These are phyloP conservation scores for Tylopilus felleus DNA, from an alignment of 768 basidiomycete genomes.

Conservation along the genomic window DNA sequence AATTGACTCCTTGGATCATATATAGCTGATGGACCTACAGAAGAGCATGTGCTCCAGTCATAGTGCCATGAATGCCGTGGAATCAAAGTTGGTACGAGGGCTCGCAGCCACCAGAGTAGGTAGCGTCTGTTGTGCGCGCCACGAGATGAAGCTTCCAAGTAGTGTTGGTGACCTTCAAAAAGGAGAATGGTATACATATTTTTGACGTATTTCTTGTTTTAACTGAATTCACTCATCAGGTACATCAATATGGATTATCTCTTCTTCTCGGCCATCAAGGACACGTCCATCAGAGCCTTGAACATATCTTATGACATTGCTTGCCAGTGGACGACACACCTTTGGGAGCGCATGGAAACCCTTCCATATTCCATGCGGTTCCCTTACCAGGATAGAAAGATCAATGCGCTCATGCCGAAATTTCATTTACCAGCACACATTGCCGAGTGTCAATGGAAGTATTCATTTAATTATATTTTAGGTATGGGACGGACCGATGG, in stretches of 20 bases:
- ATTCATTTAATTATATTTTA: constrained; percentile 28
- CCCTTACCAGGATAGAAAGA: no score
- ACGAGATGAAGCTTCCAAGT: constrained; percentile 13
- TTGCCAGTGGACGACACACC: not conserved
- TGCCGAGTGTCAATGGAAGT: constrained; percentile 26
- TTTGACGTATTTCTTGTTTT: no score
- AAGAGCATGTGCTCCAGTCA: constrained; percentile 16
- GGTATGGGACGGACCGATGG: constrained; percentile 8
- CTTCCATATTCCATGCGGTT: not conserved
- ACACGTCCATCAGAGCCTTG: not conserved
- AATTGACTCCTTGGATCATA: no score
- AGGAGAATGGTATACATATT: constrained; percentile 8
- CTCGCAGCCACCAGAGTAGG: constrained; percentile 9
- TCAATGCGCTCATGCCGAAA: constrained; percentile 28
- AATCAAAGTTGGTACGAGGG: not conserved
- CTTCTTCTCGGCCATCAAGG: not conserved
- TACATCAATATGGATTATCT: not conserved
- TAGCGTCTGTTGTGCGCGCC: constrained; percentile 12
- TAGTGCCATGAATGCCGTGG: constrained; percentile 1
- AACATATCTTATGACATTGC: not conserved
- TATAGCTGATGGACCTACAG: not conserved
- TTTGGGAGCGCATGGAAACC: constrained; percentile 1
- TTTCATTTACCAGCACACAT: constrained; percentile 39
- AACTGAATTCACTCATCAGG: no score
- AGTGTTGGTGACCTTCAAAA: constrained; percentile 18